Evolutionary conservation across 768 basidiomycete genomes (phyloP).

Genomic region (Termitomyces sp.): DNA sequence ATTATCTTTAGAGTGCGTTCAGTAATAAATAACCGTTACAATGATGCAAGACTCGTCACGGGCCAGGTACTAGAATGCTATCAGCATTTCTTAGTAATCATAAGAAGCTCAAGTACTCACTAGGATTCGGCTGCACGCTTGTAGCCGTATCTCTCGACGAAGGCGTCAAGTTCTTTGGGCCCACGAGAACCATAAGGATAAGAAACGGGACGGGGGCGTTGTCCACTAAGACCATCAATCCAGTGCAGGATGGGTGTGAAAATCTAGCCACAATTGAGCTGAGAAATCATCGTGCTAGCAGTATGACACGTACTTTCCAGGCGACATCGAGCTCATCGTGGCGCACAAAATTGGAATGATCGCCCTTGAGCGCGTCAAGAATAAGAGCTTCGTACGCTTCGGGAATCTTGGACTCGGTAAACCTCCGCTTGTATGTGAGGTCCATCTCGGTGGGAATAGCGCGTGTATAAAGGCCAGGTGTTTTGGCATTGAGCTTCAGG

Average conservation of each 20-base stretch:
- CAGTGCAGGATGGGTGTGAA: conserved; percentile 94
- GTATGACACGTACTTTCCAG: conserved; percentile 78
- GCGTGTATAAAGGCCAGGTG: conserved; percentile 85
- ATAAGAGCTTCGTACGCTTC: conserved; percentile 97
- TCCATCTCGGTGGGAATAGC: conserved; percentile 98
- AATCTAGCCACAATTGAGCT: conserved; percentile 46
- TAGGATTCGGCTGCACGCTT: conserved; percentile 65
- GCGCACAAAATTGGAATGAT: conserved; percentile 98
- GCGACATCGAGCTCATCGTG: conserved; percentile 96
- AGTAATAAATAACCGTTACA: conserved; percentile 31
- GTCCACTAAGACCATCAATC: conserved; percentile 80
- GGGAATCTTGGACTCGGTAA: conserved; percentile 87
- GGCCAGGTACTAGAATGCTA: conserved; percentile 61
- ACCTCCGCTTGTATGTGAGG: conserved; percentile 94
- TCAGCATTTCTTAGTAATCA: conserved; percentile 2
- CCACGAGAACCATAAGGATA: conserved; percentile 97
- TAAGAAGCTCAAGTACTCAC: conserved; percentile 43
- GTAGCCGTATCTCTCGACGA: conserved; percentile 75
- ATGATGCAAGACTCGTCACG: conserved; percentile 57
- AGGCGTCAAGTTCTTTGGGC: conserved; percentile 79
- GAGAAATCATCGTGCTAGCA: neutral
- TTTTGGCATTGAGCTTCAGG: conserved; percentile 95
- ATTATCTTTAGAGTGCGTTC: conserved; percentile 3
- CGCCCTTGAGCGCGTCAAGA: conserved; percentile 93
- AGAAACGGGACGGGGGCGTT: conserved; percentile 62